Conservation (phyloP, 108 stramenopile species). For the Cyclotella sp. region DNA sequence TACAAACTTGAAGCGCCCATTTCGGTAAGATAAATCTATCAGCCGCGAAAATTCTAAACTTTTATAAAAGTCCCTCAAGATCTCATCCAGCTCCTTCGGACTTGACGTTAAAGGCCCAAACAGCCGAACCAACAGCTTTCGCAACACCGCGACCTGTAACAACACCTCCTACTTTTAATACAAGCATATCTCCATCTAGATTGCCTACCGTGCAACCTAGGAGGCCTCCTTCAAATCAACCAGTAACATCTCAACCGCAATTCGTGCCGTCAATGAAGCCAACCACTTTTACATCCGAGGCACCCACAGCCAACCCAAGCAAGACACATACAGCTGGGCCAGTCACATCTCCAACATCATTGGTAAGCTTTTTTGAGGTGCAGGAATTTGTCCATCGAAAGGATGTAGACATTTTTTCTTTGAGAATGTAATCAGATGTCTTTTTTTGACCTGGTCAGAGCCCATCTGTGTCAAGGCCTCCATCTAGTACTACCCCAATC, state of each 20-base stretch:
- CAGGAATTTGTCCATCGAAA: too few relatives aligned
- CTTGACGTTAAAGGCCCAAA: not conserved
- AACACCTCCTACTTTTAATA: not conserved
- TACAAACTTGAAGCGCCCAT: not conserved
- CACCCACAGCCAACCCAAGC: too few relatives aligned
- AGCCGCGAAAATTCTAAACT: not conserved
- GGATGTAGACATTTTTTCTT: too few relatives aligned
- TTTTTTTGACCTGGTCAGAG: too few relatives aligned
- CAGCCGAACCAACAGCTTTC: not conserved
- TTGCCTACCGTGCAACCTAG: not conserved
- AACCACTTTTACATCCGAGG: too few relatives aligned
- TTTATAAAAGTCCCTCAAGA: too few relatives aligned
- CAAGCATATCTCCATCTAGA: not conserved
- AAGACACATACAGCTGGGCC: too few relatives aligned
- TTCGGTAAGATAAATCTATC: not conserved
- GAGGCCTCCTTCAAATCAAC: not conserved
- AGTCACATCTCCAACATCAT: too few relatives aligned
- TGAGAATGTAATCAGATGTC: too few relatives aligned
- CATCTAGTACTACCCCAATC: not conserved
- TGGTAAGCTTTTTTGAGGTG: too few relatives aligned
- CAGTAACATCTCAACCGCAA: slow-evolving; percentile 1
- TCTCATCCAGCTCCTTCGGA: not conserved
- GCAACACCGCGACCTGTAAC: not conserved
- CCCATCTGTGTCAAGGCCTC: too few relatives aligned
- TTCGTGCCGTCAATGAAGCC: not conserved